Evolutionary conservation across 345 rosid species (phyloP).

Genomic region (Lepidium aucheri): DNA sequence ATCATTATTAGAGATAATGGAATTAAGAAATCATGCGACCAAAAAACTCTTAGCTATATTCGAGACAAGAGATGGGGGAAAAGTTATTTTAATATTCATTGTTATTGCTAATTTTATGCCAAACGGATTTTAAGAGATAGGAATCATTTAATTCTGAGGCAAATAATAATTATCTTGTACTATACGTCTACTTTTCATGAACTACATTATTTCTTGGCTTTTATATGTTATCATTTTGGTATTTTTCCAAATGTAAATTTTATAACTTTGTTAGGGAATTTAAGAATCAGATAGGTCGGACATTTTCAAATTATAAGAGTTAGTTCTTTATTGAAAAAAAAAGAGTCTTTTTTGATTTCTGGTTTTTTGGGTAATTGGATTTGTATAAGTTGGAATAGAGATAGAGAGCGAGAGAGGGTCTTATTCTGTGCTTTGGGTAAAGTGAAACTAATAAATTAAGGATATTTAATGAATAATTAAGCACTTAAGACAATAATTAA

Average conservation of each 20-base stretch:
- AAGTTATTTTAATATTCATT: neutral
- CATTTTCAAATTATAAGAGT: neutral
- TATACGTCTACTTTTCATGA: neutral
- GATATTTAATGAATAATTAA: slow-evolving; percentile 13
- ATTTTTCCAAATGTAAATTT: neutral
- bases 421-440: slow-evolving; percentile 24
- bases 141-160: neutral
- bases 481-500: slow-evolving; percentile 19
- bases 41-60: neutral
- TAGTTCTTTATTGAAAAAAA: neutral
- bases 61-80: slow-evolving; percentile 18
- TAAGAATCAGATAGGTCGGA: slow-evolving; percentile 8
- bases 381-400: slow-evolving; percentile 17
- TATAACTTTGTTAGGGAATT: neutral
- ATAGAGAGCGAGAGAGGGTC: slow-evolving; percentile 2
- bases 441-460: slow-evolving; percentile 9
- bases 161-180: neutral
- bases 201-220: neutral
- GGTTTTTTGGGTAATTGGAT: neutral
- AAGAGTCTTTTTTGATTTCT: neutral
- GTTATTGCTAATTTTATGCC: neutral
- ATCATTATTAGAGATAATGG: neutral
- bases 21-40: neutral
- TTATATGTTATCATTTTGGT: neutral
- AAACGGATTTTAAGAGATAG: slow-evolving; percentile 1